phyloP scores from a whole-genome alignment of 2,329 filamentous ascomycete genomes.

The Hysterium pulicare region DNA sequence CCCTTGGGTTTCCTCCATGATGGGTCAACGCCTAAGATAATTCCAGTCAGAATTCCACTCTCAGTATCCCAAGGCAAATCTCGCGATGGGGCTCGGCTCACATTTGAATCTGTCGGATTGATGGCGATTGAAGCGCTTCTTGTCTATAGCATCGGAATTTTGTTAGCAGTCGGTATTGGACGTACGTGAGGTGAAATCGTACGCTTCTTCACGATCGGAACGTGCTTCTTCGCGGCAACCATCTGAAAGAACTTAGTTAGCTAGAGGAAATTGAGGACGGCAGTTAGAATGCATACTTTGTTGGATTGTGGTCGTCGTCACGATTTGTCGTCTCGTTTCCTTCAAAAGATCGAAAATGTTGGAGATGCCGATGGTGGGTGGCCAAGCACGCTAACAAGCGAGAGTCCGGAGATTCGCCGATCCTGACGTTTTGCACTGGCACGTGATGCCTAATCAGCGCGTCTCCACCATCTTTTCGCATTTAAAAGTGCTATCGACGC shows the following conservation, averaged over 20 bases:
- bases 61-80: too few species aligned
- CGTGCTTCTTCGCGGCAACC: constrained; percentile 99
- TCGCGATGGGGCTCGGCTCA: too few species aligned
- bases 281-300: constrained; percentile 31
- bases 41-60: constrained; percentile 24
- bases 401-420: constrained; percentile 4
- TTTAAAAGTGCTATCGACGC: too few species aligned
- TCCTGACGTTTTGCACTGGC: too few species aligned
- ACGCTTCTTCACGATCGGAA: constrained; percentile 99
- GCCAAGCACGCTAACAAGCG: constrained; percentile 25
- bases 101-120: constrained; percentile 97
- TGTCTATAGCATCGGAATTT: constrained; percentile 59
- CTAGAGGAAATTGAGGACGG: constrained; percentile 8
- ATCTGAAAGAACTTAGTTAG: constrained; percentile 57
- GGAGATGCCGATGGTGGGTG: constrained; percentile 11
- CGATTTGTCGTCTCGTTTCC: constrained; percentile 15
- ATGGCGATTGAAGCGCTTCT: constrained; percentile 93
- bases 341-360: constrained; percentile 12
- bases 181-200: constrained; percentile 51
- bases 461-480: too few species aligned
- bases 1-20: constrained; percentile 99
- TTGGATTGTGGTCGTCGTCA: constrained; percentile 33
- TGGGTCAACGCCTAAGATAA: constrained; percentile 61
- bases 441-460: too few species aligned
- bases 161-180: constrained; percentile 27